A percentile compares a stretch with the other conserved stretches of the same genome.
These are phyloP conservation scores for Dissophora ornata DNA, from an alignment of 192 early-diverging fungal genomes.

Conservation along the genomic window DNA sequence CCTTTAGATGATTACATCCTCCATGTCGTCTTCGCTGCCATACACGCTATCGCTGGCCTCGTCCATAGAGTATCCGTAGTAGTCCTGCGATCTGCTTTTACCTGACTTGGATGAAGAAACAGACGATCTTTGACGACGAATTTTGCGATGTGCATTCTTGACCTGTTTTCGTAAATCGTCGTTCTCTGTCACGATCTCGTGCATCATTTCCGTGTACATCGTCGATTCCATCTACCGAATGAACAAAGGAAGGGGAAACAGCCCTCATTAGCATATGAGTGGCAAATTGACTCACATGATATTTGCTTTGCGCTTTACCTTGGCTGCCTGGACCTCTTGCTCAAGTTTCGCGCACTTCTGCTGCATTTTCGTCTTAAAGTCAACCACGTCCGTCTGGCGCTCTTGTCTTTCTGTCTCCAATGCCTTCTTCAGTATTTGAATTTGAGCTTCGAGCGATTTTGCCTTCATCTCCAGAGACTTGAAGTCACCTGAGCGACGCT, in stretches of 20 bases:
- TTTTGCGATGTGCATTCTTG: constrained; percentile 20
- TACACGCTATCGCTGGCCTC: constrained; percentile 7
- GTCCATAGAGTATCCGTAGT: constrained; percentile 15
- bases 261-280: not conserved
- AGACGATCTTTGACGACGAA: constrained; percentile 5
- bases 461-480: constrained; percentile 15
- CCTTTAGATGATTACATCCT: too few species aligned
- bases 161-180: constrained; percentile 25
- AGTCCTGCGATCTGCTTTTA: not conserved
- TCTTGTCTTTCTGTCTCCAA: constrained; percentile 23
- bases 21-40: constrained; percentile 41
- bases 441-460: constrained; percentile 18
- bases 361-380: constrained; percentile 14
- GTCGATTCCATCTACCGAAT: constrained; percentile 38
- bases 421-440: constrained; percentile 16
- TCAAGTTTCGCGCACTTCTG: constrained; percentile 23
- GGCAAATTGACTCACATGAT: too few species aligned
- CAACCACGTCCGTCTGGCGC: constrained; percentile 9
- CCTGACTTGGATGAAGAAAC: not conserved
- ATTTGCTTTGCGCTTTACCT: too few species aligned
- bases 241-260: not conserved
- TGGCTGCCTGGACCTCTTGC: constrained; percentile 43
- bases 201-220: constrained; percentile 51
- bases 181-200: constrained; percentile 48
- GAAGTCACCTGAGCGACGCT: constrained; percentile 39